Evolutionary conservation across 306 rosid species (phyloP).

Genomic region (Cucumis cinereus): DNA sequence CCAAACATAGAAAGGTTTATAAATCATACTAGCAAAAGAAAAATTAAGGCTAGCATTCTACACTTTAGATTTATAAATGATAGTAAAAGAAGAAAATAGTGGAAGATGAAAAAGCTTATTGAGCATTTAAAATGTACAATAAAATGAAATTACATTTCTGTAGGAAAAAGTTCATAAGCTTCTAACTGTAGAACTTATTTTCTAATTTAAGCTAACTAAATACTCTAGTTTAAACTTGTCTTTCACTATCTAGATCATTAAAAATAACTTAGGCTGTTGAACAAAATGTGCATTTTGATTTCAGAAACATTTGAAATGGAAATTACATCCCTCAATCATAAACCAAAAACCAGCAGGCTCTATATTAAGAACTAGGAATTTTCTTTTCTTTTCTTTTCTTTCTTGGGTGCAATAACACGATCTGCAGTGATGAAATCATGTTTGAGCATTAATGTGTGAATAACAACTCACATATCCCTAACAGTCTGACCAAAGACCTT

Average conservation of each 20-base stretch:
- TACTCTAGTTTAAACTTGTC: background rate
- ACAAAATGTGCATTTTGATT: background rate
- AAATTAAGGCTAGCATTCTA: no score
- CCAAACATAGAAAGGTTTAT: no score
- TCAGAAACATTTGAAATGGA: background rate
- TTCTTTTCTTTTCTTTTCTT: background rate
- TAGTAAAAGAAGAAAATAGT: background rate
- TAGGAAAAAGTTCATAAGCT: background rate
- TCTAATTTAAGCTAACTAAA: background rate
- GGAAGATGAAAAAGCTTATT: background rate
- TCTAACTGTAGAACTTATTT: background rate
- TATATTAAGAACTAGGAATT: background rate
- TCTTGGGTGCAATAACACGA: background rate
- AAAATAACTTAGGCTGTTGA: background rate
- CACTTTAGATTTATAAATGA: no score
- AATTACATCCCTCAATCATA: background rate
- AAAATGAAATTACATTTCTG: background rate
- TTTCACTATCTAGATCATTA: background rate
- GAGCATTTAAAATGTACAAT: background rate
- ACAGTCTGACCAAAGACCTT: constrained; percentile 92
- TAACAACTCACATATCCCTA: constrained; percentile 76
- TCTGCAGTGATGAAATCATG: background rate
- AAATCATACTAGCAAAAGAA: no score
- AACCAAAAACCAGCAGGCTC: background rate
- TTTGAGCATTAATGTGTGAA: background rate